phyloP scores from a whole-genome alignment of 139 green algal species.

The Coelastrella sp. region DNA sequence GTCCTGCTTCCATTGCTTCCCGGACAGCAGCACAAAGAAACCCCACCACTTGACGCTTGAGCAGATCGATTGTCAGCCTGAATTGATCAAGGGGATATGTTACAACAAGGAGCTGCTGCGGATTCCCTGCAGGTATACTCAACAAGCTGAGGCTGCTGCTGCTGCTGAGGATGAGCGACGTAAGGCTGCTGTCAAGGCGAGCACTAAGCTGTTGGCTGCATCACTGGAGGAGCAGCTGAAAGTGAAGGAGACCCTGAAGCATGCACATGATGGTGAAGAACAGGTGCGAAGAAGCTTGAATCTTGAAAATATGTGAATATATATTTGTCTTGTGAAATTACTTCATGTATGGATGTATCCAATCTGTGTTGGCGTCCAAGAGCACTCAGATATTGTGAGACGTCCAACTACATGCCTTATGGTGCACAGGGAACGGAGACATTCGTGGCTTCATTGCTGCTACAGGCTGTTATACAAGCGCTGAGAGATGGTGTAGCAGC shows the following conservation, averaged over 20 bases:
- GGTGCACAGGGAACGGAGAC: not conserved
- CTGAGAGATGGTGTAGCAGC: conserved; percentile 27
- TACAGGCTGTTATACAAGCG: conserved; percentile 27
- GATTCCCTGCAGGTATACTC: conserved; percentile 32
- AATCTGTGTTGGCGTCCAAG: no score
- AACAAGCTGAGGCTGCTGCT: conserved; percentile 40
- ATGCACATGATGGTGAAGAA: conserved; percentile 29
- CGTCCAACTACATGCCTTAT: no score
- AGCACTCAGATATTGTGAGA: no score
- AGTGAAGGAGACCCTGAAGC: conserved; percentile 15
- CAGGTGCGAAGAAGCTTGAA: conserved; percentile 29
- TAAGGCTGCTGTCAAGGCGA: conserved; percentile 29
- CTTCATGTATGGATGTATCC: no score
- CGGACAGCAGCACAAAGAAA: no score
- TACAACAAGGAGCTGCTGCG: not conserved
- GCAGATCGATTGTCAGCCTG: no score
- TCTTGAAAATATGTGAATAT: not conserved
- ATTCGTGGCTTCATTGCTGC: not conserved
- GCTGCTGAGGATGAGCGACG: conserved; percentile 48
- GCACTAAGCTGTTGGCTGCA: conserved; percentile 1
- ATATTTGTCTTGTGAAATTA: no score
- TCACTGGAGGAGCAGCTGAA: conserved; percentile 38
- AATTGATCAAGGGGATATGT: no score
- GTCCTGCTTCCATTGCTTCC: no score
- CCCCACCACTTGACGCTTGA: no score